Percentiles rank a stretch among this genome's conserved stretches.
Evolutionary conservation across 2,329 filamentous ascomycete species (phyloP).

Genomic region (Fusarium buxicola): DNA sequence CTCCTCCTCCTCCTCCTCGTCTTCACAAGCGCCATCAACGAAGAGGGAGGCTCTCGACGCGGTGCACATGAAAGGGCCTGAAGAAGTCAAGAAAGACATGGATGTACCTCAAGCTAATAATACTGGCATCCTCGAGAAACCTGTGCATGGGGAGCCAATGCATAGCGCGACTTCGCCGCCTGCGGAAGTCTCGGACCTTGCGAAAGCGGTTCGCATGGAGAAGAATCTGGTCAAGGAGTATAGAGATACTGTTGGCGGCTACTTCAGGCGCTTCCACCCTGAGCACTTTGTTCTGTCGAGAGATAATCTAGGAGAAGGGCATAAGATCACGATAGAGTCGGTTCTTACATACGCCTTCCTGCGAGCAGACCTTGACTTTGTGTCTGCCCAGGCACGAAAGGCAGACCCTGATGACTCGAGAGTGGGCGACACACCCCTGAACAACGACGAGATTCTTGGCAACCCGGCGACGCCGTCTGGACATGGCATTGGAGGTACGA

Average conservation of each 20-base stretch:
- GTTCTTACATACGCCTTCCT: conserved; percentile 93
- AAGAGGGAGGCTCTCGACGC: conserved; percentile 46
- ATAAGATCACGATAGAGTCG: conserved; percentile 74
- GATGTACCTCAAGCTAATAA: conserved; percentile 50
- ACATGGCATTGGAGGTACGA: conserved; percentile 76
- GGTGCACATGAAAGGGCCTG: conserved; percentile 63
- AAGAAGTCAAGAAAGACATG: conserved; percentile 57
- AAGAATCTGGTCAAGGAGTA: conserved; percentile 79
- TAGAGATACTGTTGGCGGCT: conserved; percentile 88
- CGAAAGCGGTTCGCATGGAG: conserved; percentile 76
- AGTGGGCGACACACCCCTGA: conserved; percentile 80
- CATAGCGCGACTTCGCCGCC: conserved; percentile 58
- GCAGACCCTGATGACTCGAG: conserved; percentile 78
- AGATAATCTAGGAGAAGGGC: conserved; percentile 45
- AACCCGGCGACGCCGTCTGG: conserved; percentile 65
- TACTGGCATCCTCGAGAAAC: conserved; percentile 50
- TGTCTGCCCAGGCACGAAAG: conserved; percentile 87
- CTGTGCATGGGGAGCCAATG: conserved; percentile 53
- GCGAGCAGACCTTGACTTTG: conserved; percentile 93
- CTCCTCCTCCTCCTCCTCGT: not conserved
- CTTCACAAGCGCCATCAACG: conserved; percentile 32
- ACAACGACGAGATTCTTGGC: conserved; percentile 86
- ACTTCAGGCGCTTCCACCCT: conserved; percentile 91
- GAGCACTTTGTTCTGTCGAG: conserved; percentile 71
- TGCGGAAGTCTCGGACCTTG: conserved; percentile 63